Percentiles rank a stretch among this genome's conserved stretches.
These are phyloP conservation scores for Lachancea quebecensis DNA, from an alignment of 805 yeast genomes.

Conservation along the genomic window DNA sequence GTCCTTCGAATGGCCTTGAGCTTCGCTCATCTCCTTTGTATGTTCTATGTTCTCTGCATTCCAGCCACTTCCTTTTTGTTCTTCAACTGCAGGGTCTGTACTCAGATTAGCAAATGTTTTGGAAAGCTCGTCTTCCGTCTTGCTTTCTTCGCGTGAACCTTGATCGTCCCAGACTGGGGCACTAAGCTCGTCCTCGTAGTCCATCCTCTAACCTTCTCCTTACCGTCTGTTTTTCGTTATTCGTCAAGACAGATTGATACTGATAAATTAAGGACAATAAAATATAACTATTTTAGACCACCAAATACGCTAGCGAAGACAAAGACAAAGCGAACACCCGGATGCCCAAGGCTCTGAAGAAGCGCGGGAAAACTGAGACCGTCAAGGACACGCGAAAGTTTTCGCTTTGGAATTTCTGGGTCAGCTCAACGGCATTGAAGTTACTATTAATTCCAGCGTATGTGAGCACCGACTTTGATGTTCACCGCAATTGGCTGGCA, in stretches of 20 bases:
- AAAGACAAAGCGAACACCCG: background rate
- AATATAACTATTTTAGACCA: background rate
- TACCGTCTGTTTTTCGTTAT: no score
- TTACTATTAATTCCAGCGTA: constrained; percentile 68
- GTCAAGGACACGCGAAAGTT: constrained; percentile 23
- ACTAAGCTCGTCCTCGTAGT: constrained; percentile 25
- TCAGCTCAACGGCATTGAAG: constrained; percentile 54
- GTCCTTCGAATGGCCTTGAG: constrained; percentile 8
- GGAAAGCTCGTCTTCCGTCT: constrained; percentile 11
- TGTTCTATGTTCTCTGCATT: constrained; percentile 12
- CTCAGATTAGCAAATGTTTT: constrained; percentile 14
- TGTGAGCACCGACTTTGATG: constrained; percentile 94
- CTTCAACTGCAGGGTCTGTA: constrained; percentile 11
- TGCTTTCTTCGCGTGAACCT: constrained; percentile 5
- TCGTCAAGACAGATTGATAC: no score
- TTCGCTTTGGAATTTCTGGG: constrained; percentile 61
- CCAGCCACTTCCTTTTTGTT: constrained; percentile 8
- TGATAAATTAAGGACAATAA: background rate
- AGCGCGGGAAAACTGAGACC: background rate
- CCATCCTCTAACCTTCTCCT: constrained; percentile 9
- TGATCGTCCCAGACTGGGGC: constrained; percentile 34
- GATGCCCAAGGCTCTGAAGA: constrained; percentile 2
- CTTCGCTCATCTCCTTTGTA: constrained; percentile 7
- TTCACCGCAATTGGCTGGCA: constrained; percentile 95
- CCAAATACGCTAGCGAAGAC: no score